A percentile compares a stretch with the other conserved stretches of the same genome.
These are phyloP conservation scores for Talaromyces amestolkiae DNA, from an alignment of 2,329 filamentous ascomycete species.

Conservation along the genomic window DNA sequence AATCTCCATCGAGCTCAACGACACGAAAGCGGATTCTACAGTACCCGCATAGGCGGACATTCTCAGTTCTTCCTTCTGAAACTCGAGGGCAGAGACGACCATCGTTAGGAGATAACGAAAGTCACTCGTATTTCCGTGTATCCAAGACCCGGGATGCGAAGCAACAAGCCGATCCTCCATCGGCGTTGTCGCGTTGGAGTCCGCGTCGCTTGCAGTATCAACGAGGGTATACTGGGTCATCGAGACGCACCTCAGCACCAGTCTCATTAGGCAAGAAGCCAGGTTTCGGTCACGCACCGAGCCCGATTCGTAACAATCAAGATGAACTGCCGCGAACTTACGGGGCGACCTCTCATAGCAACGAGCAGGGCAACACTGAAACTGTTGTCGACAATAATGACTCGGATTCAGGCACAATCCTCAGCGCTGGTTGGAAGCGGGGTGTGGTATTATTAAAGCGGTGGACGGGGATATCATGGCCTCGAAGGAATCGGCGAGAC, in stretches of 20 bases:
- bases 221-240: slow-evolving; percentile 17
- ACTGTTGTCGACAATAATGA: background rate
- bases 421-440: slow-evolving; percentile 6
- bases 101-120: background rate
- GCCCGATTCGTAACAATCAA: background rate
- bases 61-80: slow-evolving; percentile 13
- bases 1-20: background rate
- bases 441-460: slow-evolving; percentile 8
- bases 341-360: slow-evolving; percentile 12
- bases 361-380: background rate
- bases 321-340: slow-evolving; percentile 16
- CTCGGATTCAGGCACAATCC: background rate
- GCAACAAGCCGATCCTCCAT: background rate
- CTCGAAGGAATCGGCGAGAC: background rate
- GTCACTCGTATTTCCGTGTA: background rate
- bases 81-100: slow-evolving; percentile 6
- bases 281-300: background rate
- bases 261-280: slow-evolving; percentile 23
- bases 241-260: slow-evolving; percentile 30
- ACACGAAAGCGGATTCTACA: background rate
- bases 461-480: slow-evolving; percentile 9
- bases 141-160: slow-evolving; percentile 9
- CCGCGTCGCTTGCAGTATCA: slow-evolving; percentile 23
- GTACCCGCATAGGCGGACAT: slow-evolving; percentile 13
- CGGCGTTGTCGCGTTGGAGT: slow-evolving; percentile 21